Base-by-base conservation (phyloP, 1,284 basidiomycete genomes). In the Wolfiporia cocos region DNA sequence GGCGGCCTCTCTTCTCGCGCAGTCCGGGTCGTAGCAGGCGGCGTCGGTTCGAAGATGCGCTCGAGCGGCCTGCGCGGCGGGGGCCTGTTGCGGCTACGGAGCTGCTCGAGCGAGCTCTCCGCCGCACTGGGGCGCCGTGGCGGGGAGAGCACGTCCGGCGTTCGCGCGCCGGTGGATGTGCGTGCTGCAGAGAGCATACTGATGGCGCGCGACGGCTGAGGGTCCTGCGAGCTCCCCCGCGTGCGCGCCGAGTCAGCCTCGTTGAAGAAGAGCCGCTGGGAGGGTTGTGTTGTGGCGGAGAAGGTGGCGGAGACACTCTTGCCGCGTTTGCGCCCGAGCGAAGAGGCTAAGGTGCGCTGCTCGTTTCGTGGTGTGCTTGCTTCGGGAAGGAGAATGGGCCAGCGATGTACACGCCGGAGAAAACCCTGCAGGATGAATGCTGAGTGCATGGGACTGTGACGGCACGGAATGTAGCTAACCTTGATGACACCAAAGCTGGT, bases 401-500 rank as follows among this genome's bases (percentile, higher is more conserved):
- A 99, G 14, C 93, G 81, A 59, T 97, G 92, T 0, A 98, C 85
- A 29, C 96, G 74, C 5, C 91, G 81, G 11, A 99, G 71, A 58
- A 98, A 99, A 0, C 93, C 94, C 85, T 86, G 45, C 9, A 37
- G 41, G n/a, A 26, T 35, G 11, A 3, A 31, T 23, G 22, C 32
- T 20, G 29, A 18, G 9, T 14, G 19, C 15, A 19, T 18, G 23
- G n/a, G 15, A 29, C 7, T 9, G 3, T 18, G 6, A 10, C 9
- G 12, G 17, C 21, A 26, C 22, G n/a, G 33, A 34, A 38, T n/a
- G 41, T 32, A 5, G 41, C 43, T 17, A 55, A 79, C 86, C 67
- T 99, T 99, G 66, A 99, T 96, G n/a, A 97, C 87, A 11, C 95
- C 96, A 57, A 99, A 99, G 49, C 88, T 92, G n/a, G 93, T 85